Evolutionary conservation across 2,329 filamentous ascomycete species (phyloP).

Genomic region (Apiospora sp.): DNA sequence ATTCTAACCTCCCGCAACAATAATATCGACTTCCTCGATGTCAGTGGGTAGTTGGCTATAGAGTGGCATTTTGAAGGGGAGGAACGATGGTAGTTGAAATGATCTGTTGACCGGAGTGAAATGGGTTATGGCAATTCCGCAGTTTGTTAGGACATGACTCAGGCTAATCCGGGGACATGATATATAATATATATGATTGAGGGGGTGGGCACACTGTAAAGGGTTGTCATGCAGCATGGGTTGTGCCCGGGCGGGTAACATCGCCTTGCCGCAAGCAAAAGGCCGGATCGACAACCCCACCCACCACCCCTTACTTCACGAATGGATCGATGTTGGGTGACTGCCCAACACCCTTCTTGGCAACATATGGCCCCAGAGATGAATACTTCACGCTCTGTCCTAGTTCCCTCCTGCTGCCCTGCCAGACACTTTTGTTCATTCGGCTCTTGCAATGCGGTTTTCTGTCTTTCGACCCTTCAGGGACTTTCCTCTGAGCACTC

Average conservation of each 20-base stretch:
- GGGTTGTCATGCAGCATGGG: no score
- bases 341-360: no score
- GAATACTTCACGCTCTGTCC: no score
- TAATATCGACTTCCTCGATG: conserved; percentile 39
- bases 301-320: background rate
- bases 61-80: conserved; percentile 34
- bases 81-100: background rate
- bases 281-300: background rate
- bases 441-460: no score
- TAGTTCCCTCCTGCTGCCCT: no score
- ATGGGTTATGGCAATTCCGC: no score
- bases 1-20: conserved; percentile 39
- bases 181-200: background rate
- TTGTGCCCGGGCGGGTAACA: no score
- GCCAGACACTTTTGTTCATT: no score
- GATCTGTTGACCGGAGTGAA: background rate
- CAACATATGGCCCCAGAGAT: no score
- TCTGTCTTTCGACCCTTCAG: no score
- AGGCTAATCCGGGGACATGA: background rate
- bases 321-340: background rate
- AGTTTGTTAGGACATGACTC: no score
- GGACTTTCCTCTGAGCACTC: no score
- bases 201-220: background rate
- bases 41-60: conserved; percentile 34
- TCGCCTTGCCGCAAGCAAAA: background rate